phyloP scores from a whole-genome alignment of 108 stramenopile species.

The Cylindrotheca closterium region DNA sequence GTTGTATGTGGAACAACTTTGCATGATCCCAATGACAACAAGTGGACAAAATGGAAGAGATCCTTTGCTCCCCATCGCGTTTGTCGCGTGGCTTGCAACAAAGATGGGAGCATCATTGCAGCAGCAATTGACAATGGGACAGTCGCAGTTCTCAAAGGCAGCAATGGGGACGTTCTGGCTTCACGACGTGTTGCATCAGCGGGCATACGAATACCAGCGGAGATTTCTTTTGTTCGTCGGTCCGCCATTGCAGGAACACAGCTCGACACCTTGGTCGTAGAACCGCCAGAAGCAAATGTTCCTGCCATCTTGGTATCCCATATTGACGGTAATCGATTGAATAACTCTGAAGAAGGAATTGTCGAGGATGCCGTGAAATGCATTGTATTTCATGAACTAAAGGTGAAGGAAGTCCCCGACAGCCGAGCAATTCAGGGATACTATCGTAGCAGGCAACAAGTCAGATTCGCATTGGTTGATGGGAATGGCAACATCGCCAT shows the following conservation, averaged over 20 bases:
- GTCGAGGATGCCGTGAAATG: conserved; percentile 44
- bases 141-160: conserved; percentile 57
- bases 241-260: neutral
- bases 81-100: conserved; percentile 49
- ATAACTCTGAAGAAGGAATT: conserved; percentile 32
- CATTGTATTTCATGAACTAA: conserved; percentile 54
- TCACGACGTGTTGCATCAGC: conserved; percentile 49
- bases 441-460: neutral
- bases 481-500: conserved; percentile 26
- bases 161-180: conserved; percentile 60
- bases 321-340: conserved; percentile 61
- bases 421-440: conserved; percentile 14
- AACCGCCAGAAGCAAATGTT: conserved; percentile 23
- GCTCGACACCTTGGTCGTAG: conserved; percentile 34
- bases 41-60: conserved; percentile 45
- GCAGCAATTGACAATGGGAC: conserved; percentile 54
- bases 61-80: conserved; percentile 42
- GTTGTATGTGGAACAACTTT: conserved; percentile 23
- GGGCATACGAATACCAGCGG: conserved; percentile 17
- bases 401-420: conserved; percentile 4
- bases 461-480: conserved; percentile 45
- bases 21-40: conserved; percentile 12
- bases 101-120: conserved; percentile 55
- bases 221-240: conserved; percentile 12
- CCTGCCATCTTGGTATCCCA: conserved; percentile 61